Conservation (phyloP, 2,329 filamentous ascomycete species). For the Fusarium anguioides region DNA sequence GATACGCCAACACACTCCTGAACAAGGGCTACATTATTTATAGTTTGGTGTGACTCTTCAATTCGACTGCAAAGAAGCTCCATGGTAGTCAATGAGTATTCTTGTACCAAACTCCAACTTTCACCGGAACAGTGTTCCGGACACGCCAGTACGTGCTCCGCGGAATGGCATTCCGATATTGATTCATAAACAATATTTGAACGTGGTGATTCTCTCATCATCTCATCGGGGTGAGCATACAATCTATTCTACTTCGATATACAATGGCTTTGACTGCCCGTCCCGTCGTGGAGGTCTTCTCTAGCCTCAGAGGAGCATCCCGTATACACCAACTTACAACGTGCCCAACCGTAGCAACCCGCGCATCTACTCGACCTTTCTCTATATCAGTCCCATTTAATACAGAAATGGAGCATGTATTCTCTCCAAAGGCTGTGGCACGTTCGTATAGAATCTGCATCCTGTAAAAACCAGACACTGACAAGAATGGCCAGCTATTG, state of each 20-base stretch:
- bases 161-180: conserved; percentile 14
- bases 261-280: background rate
- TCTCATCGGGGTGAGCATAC: background rate
- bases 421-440: conserved; percentile 16
- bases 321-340: background rate
- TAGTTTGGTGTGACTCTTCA: no score
- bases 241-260: background rate
- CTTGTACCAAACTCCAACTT: background rate
- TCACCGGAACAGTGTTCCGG: conserved; percentile 14
- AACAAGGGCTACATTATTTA: background rate
- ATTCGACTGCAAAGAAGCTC: no score
- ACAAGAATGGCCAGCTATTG: conserved; percentile 9
- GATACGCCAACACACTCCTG: background rate
- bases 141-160: background rate
- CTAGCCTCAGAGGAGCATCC: background rate
- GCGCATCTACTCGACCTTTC: background rate
- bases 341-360: background rate
- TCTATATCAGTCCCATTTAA: background rate
- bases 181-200: background rate
- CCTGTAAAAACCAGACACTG: background rate
- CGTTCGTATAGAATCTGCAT: conserved; percentile 1
- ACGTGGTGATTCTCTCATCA: background rate
- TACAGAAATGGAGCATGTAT: conserved; percentile 18
- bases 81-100: background rate
- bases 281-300: background rate